phyloP scores from a whole-genome alignment of 108 stramenopile species.

The Nitzschia sp. region DNA sequence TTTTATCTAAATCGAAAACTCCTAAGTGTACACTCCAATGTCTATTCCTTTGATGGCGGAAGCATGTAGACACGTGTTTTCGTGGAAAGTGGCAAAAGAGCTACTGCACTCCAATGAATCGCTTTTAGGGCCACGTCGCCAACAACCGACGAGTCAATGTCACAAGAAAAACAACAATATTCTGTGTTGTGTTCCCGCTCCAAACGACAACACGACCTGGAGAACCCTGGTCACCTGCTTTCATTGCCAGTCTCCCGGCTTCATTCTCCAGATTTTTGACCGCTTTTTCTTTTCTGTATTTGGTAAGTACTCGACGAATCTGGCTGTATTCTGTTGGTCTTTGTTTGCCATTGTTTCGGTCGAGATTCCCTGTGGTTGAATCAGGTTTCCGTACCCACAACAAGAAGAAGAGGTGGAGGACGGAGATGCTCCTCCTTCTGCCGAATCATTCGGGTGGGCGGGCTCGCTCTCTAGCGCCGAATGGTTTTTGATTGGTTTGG shows the following conservation, averaged over 20 bases:
- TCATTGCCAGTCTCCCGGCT: background rate
- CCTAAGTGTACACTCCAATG: too few species aligned
- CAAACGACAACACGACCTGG: background rate
- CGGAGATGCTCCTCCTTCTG: too few species aligned
- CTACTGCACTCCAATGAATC: too few species aligned
- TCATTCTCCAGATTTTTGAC: background rate
- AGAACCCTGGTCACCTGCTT: background rate
- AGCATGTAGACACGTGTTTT: too few species aligned
- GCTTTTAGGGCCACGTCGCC: background rate
- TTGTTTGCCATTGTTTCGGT: conserved; percentile 3
- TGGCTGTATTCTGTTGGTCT: background rate
- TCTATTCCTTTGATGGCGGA: too few species aligned
- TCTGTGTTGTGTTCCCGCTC: background rate
- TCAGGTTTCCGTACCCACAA: background rate
- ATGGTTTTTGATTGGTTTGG: conserved; percentile 13
- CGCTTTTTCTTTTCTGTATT: background rate
- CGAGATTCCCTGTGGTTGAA: background rate
- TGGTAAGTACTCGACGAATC: background rate
- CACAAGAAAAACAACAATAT: background rate
- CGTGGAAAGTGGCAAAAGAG: too few species aligned
- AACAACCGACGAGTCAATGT: background rate
- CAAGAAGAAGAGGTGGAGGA: background rate
- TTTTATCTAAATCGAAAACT: too few species aligned
- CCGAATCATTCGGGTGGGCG: background rate
- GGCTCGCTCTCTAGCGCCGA: background rate